Evolutionary conservation across 495 filamentous ascomycete genomes (phyloP).

Genomic region (Xylaria castorea): DNA sequence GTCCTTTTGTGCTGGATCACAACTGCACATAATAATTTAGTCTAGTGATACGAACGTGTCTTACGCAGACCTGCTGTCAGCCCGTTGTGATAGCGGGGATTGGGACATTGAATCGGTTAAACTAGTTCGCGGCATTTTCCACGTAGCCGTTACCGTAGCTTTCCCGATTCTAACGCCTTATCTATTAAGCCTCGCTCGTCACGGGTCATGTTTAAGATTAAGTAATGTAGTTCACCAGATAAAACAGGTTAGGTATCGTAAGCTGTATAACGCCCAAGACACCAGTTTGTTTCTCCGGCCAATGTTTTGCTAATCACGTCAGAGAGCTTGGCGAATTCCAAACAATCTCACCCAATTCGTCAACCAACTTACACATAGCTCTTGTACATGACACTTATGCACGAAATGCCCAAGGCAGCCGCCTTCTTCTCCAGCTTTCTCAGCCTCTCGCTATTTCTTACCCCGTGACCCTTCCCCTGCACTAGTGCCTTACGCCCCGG

Average conservation of each 20-base stretch:
- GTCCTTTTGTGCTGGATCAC: not conserved
- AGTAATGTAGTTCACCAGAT: not conserved
- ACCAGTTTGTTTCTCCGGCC: not conserved
- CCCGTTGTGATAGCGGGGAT: not conserved
- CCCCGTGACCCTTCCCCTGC: constrained; percentile 3
- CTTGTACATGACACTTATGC: constrained; percentile 9
- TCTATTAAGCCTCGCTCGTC: not conserved
- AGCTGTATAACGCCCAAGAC: constrained; percentile 7
- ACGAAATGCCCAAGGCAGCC: not conserved
- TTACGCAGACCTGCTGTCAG: not conserved
- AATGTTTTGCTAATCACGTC: not conserved
- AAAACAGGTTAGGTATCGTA: not conserved
- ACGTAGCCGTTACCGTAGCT: not conserved
- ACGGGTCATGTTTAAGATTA: not conserved
- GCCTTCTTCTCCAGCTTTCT: constrained; percentile 8
- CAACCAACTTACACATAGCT: not conserved
- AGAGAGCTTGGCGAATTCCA: not conserved
- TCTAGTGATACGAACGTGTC: not conserved
- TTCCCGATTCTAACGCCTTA: not conserved
- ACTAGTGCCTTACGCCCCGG: constrained; percentile 1
- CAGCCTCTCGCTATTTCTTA: constrained; percentile 12
- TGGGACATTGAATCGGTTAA: not conserved
- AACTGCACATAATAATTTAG: not conserved
- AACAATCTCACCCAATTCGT: not conserved
- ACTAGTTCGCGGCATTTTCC: constrained; percentile 11